Base-by-base conservation (phyloP, 1,284 basidiomycete genomes). In the Ustilago nuda region DNA sequence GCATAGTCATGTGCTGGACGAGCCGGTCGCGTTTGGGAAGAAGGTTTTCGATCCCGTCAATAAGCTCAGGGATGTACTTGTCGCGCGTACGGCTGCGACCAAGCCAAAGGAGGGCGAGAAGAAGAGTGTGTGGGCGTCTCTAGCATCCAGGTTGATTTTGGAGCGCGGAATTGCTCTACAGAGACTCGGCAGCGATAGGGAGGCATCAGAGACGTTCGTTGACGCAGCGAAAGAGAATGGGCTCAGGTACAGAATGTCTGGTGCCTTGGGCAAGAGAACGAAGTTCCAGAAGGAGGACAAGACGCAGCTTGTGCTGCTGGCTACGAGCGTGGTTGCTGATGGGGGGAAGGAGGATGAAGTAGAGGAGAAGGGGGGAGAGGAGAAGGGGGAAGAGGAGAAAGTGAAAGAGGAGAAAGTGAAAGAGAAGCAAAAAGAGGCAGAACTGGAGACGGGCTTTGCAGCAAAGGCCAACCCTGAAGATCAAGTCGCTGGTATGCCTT, bases 241-340 rank as follows among this genome's bases (percentile, higher is more conserved):
- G 2, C 87, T 99, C 63, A 90, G 92, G 85, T 99, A 94, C 86
- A 93, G 95, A 87, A 89, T 99, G 68, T 95, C 94, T 0, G 97
- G 97, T 13, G 94, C 95, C 8, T 88, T 96, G 65, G 97, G 97
- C 30, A 95, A 93, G 87, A 90, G 93, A 68, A 99, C 97, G 15
- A 98, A 94, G 86, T 99, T 93, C 87, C 97, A 99, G 86, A 89
- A 92, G 75, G 90, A 88, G 60, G 93, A 94, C 54, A 88, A 93
- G 70, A 93, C 92, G 62, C 96, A 98, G 87, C 91, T 99, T 51
- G 92, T 99, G 37, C 88, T 99, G n/a, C 89, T 99, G 11, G 96
- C 97, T 36, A 91, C 94, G 87, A 94, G 93, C 70, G 63, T 68
- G 4, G 78, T 79, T 19, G 77, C 62, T 3, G 81, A 72, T 17